phyloP scores from a whole-genome alignment of 75 land plant genomes.

The Cunninghamia lanceolata region DNA sequence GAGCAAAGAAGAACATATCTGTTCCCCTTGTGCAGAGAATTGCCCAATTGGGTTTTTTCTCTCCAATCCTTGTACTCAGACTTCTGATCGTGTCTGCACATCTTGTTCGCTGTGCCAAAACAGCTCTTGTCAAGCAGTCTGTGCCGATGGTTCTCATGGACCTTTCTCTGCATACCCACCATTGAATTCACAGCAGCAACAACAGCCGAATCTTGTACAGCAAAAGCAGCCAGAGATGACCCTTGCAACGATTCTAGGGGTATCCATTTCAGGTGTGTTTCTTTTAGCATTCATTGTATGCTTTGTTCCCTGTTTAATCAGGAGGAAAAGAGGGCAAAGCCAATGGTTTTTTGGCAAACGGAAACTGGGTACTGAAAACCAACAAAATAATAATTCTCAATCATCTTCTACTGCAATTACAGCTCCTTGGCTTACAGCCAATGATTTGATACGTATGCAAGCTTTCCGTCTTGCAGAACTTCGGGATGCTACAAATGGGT shows the following conservation, averaged over 20 bases:
- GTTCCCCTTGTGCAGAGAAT: conserved; percentile 51
- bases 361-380: conserved; percentile 19
- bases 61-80: conserved; percentile 37
- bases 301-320: conserved; percentile 30
- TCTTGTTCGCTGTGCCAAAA: conserved; percentile 65
- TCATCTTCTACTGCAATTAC: conserved; percentile 9
- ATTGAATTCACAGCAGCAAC: not conserved
- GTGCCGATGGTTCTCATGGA: conserved; percentile 13
- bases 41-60: conserved; percentile 52
- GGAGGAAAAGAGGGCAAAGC: conserved; percentile 2
- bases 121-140: conserved; percentile 42
- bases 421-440: conserved; percentile 20
- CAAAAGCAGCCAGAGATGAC: not conserved
- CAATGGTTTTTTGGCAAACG: conserved; percentile 25
- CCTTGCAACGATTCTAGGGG: conserved; percentile 20
- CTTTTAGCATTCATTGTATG: conserved; percentile 23
- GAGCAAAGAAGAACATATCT: conserved; percentile 37
- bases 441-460: conserved; percentile 25
- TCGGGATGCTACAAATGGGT: conserved; percentile 73
- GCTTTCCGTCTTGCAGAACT: conserved; percentile 66
- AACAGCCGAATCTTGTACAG: conserved; percentile 1
- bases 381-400: conserved; percentile 8
- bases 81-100: conserved; percentile 51
- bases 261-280: conserved; percentile 20
- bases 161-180: conserved; percentile 11